Evolutionary conservation across 768 basidiomycete genomes (phyloP).

Genomic region (Omphalotus guepiniiformis): DNA sequence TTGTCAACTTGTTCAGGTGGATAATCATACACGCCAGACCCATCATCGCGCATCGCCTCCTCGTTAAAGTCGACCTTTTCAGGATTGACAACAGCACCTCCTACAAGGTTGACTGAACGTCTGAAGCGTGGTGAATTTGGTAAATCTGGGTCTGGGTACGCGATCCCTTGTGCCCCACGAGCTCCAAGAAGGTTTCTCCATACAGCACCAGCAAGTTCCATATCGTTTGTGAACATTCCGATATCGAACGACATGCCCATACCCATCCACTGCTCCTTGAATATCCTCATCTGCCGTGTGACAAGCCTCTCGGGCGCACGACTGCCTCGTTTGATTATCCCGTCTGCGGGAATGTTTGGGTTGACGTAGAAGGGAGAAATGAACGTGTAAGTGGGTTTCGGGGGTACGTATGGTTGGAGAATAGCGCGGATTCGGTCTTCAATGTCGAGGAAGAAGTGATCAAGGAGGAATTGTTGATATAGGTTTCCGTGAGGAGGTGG

Average conservation of each 20-base stretch:
- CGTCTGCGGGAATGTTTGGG: conserved; percentile 33
- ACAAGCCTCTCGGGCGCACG: conserved; percentile 76
- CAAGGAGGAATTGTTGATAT: conserved; percentile 80
- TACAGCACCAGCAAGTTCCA: conserved; percentile 79
- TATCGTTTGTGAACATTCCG: conserved; percentile 69
- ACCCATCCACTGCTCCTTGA: conserved; percentile 90
- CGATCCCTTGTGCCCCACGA: conserved; percentile 73
- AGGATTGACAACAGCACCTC: conserved; percentile 58
- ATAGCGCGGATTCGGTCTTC: conserved; percentile 86
- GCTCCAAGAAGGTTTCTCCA: conserved; percentile 92
- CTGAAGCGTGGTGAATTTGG: conserved; percentile 36
- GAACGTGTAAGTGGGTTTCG: conserved; percentile 41
- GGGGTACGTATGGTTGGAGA: conserved; percentile 53
- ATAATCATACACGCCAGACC: conserved; percentile 72
- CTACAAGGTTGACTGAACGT: conserved; percentile 66
- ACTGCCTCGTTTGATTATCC: conserved; percentile 21
- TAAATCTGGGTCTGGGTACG: conserved; percentile 27
- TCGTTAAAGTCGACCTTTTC: conserved; percentile 47
- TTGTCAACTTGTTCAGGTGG: conserved; percentile 52
- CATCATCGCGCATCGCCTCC: conserved; percentile 61
- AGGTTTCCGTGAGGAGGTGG: conserved; percentile 59
- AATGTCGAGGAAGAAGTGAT: conserved; percentile 93
- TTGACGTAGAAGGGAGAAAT: conserved; percentile 41
- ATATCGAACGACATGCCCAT: conserved; percentile 77
- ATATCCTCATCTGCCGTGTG: conserved; percentile 83